Evolutionary conservation across 495 filamentous ascomycete genomes (phyloP), one percentile per base, ranked within the genome.

Genomic region (Echria macrotheca): DNA sequence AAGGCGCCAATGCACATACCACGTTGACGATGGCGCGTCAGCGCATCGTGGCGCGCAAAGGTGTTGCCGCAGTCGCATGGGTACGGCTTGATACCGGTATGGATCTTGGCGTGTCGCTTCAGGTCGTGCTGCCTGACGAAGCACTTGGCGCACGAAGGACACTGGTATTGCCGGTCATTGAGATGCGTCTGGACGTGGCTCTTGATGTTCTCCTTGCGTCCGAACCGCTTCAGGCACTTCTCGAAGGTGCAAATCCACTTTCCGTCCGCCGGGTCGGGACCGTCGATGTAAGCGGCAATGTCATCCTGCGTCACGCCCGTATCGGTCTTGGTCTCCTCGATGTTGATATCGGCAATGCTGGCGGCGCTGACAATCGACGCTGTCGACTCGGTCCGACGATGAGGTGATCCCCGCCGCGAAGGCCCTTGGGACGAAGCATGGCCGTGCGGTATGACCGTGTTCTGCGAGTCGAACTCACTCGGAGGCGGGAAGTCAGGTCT

Each of bases 111-210:
- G 61, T 98, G 93, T 17, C 93, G 84, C 68, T 97, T 98, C 48
- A 97, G 80, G 61, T 98, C 93, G 62, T 98, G 94, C 52, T 93
- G 90, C 21, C 93, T 83, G 50, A 97, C 94, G 58, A 98, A 98
- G 65, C 87, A 88, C 65, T 96, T 96, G 19, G 82, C 74, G 68
- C 93, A 98, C 18, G 84, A 78, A 41, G 87, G 84, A 63, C 93
- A 98, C 58, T 83, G 80, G 69, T 83, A 98, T 61, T 95, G 94
- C 23, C 94, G 79, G 55, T 97, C 94, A 53, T 91, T 91, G 46
- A 98, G 83, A 61, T 98, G 93, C 1, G 93, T 96, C 66, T 98
- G 93, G 35, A 98, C 87, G 64, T 98, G 93, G 7, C 89, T 91
- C 60, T 91, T 94, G 71, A 96, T 94, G 66, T 98, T 98, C 68